These are phyloP conservation scores for Camellia oleifera DNA, from an alignment of 179 eudicot species.

Conservation along the genomic window DNA sequence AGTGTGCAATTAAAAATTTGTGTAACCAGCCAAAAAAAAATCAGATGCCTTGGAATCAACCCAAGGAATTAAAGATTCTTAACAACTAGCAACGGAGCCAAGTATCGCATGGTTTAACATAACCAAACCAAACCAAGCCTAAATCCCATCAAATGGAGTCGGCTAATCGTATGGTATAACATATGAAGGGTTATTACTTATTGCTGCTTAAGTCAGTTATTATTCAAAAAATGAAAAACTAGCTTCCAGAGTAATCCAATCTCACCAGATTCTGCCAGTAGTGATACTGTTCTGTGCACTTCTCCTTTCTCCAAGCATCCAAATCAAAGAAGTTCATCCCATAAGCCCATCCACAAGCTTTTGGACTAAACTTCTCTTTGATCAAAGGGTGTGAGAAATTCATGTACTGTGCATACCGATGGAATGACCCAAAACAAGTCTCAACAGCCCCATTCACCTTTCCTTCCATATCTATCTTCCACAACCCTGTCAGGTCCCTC, in stretches of 20 bases:
- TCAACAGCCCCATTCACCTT: constrained; percentile 95
- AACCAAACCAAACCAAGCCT: background rate
- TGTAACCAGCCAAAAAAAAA: background rate
- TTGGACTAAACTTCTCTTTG: constrained; percentile 80
- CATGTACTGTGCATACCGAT: constrained; percentile 93
- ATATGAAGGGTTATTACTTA: background rate
- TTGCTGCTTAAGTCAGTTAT: background rate
- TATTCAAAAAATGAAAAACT: background rate
- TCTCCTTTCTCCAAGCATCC: constrained; percentile 62
- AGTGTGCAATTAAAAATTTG: background rate
- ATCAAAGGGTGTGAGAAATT: constrained; percentile 94
- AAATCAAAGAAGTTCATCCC: constrained; percentile 95
- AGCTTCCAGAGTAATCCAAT: background rate
- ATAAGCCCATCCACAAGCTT: constrained; percentile 98
- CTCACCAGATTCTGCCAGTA: constrained; percentile 62
- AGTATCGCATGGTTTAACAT: background rate
- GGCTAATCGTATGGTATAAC: background rate
- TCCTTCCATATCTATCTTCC: constrained; percentile 96
- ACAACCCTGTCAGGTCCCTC: constrained; percentile 83
- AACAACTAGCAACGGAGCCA: background rate
- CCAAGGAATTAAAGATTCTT: background rate
- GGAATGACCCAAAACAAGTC: constrained; percentile 94
- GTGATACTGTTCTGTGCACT: constrained; percentile 56
- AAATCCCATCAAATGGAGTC: too few species aligned
- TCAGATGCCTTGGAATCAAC: background rate